Evolutionary conservation across 495 filamentous ascomycete genomes (phyloP).

Genomic region (Neurospora sp.): DNA sequence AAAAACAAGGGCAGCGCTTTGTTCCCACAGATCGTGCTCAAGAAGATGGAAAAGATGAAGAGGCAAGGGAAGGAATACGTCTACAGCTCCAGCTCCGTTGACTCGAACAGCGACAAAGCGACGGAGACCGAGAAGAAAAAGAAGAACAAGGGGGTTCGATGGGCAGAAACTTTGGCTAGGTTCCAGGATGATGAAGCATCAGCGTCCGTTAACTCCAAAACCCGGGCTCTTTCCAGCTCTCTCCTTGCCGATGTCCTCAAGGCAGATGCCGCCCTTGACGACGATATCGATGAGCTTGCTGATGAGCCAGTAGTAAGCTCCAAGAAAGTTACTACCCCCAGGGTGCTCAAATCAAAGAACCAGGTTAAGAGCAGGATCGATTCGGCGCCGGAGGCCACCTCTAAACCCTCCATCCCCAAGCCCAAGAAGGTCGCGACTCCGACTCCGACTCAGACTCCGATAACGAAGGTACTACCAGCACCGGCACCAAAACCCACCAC

Average conservation of each 20-base stretch:
- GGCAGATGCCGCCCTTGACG: slow-evolving; percentile 2
- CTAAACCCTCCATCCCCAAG: background rate
- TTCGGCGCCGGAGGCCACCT: background rate
- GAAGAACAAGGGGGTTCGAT: slow-evolving; percentile 18
- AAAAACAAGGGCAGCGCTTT: slow-evolving; percentile 43
- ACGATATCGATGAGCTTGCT: slow-evolving; percentile 7
- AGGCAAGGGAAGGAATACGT: slow-evolving; percentile 6
- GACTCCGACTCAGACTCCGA: background rate
- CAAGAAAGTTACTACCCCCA: background rate
- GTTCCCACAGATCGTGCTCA: slow-evolving; percentile 20
- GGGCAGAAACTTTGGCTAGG: slow-evolving; percentile 21
- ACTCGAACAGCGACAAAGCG: background rate
- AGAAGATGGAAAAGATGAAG: slow-evolving; percentile 22
- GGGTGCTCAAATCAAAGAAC: background rate
- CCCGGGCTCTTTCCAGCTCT: slow-evolving; percentile 8
- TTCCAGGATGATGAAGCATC: slow-evolving; percentile 11
- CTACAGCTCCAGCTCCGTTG: background rate
- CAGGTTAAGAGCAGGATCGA: background rate
- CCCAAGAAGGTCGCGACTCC: background rate
- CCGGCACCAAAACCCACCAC: background rate
- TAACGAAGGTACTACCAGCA: background rate
- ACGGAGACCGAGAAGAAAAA: background rate
- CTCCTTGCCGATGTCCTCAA: slow-evolving; percentile 9
- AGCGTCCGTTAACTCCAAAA: background rate
- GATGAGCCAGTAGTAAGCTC: background rate